Evolutionary conservation across 345 rosid species (phyloP).

Genomic region (Streptanthus diversifolius): DNA sequence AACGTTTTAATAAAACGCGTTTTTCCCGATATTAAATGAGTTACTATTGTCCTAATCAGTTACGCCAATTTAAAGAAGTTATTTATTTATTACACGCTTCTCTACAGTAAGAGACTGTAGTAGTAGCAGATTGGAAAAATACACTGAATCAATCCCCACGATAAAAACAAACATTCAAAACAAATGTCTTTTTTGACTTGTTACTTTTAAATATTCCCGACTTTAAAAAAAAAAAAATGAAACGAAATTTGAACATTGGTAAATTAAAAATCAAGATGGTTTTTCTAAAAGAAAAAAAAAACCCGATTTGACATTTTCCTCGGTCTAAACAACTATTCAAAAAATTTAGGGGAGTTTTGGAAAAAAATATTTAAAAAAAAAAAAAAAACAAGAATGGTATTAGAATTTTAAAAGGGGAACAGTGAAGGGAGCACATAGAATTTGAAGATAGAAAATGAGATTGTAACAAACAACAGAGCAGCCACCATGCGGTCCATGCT

Average conservation of each 20-base stretch:
- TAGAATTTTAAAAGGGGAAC: neutral
- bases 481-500: conserved; percentile 10
- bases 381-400: conserved; percentile 4
- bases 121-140: conserved; percentile 8
- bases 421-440: conserved; percentile 28
- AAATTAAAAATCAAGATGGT: neutral
- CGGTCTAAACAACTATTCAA: neutral
- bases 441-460: conserved; percentile 26
- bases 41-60: neutral
- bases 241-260: neutral
- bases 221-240: neutral
- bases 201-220: neutral
- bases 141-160: conserved; percentile 19
- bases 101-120: neutral
- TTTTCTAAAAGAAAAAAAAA: neutral
- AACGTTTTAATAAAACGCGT: neutral
- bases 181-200: conserved; percentile 21
- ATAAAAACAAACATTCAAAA: conserved; percentile 13
- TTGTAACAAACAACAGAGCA: conserved; percentile 19
- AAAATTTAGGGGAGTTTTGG: neutral
- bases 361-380: neutral
- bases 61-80: neutral
- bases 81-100: neutral
- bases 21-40: neutral
- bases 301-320: neutral